phyloP scores from a whole-genome alignment of 192 early-diverging fungal genomes.

The Mortierella claussenii region DNA sequence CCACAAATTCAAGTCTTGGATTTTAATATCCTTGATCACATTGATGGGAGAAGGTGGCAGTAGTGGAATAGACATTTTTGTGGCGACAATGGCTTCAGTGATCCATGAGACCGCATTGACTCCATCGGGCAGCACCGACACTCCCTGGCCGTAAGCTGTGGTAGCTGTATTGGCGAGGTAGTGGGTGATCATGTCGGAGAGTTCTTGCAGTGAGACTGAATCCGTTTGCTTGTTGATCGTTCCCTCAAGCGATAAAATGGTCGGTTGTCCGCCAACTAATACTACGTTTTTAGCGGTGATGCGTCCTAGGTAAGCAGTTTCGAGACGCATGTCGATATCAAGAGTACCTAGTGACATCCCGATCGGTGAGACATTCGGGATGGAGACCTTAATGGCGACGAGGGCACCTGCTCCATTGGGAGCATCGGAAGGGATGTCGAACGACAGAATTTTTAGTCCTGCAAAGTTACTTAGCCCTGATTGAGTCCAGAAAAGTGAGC shows the following conservation, averaged over 20 bases:
- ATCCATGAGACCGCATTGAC: constrained; percentile 31
- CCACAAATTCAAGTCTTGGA: constrained; percentile 12
- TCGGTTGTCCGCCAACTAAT: constrained; percentile 14
- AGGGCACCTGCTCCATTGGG: constrained; percentile 31
- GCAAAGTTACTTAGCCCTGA: constrained; percentile 40
- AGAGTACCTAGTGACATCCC: constrained; percentile 60
- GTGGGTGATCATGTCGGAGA: constrained; percentile 35
- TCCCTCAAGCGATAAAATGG: constrained; percentile 20
- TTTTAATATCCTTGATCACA: constrained; percentile 29
- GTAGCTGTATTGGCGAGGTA: constrained; percentile 35
- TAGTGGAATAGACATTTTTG: constrained; percentile 32
- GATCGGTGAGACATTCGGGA: constrained; percentile 61
- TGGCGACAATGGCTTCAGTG: constrained; percentile 26
- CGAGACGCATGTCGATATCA: constrained; percentile 28
- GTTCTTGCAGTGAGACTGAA: constrained; percentile 17
- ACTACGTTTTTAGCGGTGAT: constrained; percentile 24
- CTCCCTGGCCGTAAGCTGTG: constrained; percentile 28
- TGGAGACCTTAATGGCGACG: constrained; percentile 34
- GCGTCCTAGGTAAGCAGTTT: constrained; percentile 33
- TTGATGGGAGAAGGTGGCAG: constrained; percentile 27
- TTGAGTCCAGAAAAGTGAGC: background rate
- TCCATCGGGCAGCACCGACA: constrained; percentile 39
- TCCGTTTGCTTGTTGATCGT: constrained; percentile 21
- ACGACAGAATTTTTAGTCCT: constrained; percentile 36
- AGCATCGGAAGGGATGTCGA: constrained; percentile 42